Conservation (phyloP, 768 basidiomycete species). For the Termitomyces sp. region DNA sequence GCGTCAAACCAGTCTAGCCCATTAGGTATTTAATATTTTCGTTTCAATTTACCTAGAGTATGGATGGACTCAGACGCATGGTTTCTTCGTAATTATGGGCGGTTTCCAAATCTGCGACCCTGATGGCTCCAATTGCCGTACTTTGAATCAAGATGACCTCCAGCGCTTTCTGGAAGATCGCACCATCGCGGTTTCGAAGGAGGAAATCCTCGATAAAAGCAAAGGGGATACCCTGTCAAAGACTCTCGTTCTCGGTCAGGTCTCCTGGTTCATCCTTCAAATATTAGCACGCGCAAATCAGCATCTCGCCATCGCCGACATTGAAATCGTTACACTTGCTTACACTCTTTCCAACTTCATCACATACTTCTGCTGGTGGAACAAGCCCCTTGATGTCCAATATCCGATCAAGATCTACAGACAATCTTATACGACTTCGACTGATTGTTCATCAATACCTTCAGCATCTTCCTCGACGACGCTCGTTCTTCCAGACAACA, state of each 20-base stretch:
- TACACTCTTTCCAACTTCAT: conserved; percentile 18
- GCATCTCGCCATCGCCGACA: conserved; percentile 18
- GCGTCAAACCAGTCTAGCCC: not conserved
- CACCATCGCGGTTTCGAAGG: too few relatives aligned
- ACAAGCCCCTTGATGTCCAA: conserved; percentile 25
- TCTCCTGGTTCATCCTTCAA: conserved; percentile 11
- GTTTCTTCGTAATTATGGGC: conserved; percentile 22
- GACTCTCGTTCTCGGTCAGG: conserved; percentile 20
- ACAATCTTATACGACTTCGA: not conserved
- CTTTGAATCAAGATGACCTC: not conserved
- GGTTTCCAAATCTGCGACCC: conserved; percentile 14
- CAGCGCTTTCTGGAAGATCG: not conserved
- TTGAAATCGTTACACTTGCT: conserved; percentile 25
- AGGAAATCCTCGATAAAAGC: too few relatives aligned
- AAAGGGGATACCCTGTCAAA: conserved; percentile 21
- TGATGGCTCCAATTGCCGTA: not conserved
- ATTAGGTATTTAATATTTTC: too few relatives aligned
- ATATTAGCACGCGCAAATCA: conserved; percentile 16
- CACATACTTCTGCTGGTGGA: conserved; percentile 27
- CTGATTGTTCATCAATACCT: not conserved
- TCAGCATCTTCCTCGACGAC: not conserved
- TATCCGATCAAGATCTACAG: not conserved
- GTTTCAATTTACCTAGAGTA: not conserved
- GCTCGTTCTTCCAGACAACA: not conserved
- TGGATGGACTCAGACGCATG: conserved; percentile 18